phyloP scores from a whole-genome alignment of 768 basidiomycete species.

The Gelatoporia subvermispora region DNA sequence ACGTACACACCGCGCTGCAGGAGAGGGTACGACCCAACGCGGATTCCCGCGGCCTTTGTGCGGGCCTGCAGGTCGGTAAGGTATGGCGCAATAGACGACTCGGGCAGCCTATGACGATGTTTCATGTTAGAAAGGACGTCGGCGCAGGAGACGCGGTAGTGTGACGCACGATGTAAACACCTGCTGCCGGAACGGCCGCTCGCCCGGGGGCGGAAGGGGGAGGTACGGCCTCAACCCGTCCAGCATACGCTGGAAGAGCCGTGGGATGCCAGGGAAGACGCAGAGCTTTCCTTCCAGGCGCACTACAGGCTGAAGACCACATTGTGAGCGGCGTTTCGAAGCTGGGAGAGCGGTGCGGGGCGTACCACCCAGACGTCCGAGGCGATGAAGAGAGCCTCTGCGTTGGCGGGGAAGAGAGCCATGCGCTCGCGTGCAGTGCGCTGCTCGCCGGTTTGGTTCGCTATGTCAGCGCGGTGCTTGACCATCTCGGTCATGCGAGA shows the following conservation, averaged over 20 bases:
- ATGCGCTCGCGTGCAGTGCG: constrained; percentile 74
- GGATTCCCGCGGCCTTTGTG: constrained; percentile 68
- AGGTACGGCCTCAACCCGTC: constrained; percentile 68
- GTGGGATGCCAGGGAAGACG: constrained; percentile 88
- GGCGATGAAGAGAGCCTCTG: constrained; percentile 77
- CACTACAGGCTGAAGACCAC: constrained; percentile 72
- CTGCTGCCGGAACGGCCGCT: constrained; percentile 75
- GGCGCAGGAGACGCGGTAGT: constrained; percentile 10
- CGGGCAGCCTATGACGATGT: constrained; percentile 49
- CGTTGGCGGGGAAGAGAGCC: constrained; percentile 80
- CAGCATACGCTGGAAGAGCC: constrained; percentile 78
- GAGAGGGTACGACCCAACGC: constrained; percentile 76
- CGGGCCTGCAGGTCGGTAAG: constrained; percentile 73
- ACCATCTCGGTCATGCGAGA: constrained; percentile 62
- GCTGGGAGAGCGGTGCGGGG: neutral
- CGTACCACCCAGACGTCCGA: constrained; percentile 84
- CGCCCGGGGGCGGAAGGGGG: constrained; percentile 68
- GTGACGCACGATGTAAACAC: constrained; percentile 71
- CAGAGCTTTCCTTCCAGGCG: constrained; percentile 82
- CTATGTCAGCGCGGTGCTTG: constrained; percentile 49
- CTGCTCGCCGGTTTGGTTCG: constrained; percentile 69
- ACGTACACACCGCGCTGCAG: constrained; percentile 59
- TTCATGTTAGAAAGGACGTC: neutral
- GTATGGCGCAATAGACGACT: constrained; percentile 86
- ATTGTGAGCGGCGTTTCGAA: neutral